A percentile compares a stretch with the other conserved stretches of the same genome.
Conservation (phyloP, 2,329 filamentous ascomycete genomes). For the Pyricularia pennisetigena region DNA sequence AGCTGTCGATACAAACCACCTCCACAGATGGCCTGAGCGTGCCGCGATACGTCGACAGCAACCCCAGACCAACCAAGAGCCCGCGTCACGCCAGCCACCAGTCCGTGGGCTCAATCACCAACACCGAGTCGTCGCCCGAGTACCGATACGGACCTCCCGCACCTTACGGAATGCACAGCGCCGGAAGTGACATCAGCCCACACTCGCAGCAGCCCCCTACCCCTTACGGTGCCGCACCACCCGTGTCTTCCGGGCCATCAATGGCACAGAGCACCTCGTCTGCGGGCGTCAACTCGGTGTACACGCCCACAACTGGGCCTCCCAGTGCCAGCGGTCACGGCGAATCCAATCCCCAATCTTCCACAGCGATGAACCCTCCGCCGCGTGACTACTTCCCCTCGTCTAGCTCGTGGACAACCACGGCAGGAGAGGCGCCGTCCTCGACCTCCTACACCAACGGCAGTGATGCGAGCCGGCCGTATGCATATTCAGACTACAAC, state of each 20-base stretch:
- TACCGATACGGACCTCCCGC: constrained; percentile 44
- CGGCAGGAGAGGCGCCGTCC: constrained; percentile 33
- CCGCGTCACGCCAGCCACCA: constrained; percentile 44
- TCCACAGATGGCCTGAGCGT: constrained; percentile 38
- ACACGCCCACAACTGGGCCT: neutral
- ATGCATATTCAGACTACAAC: constrained; percentile 41
- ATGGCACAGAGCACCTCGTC: constrained; percentile 1
- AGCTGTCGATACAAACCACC: constrained; percentile 33
- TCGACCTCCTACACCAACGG: constrained; percentile 33
- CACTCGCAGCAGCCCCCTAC: constrained; percentile 14
- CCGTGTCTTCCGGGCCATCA: neutral
- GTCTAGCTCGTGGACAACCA: constrained; percentile 39
- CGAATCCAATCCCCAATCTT: constrained; percentile 3
- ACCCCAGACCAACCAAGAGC: constrained; percentile 45
- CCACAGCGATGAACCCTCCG: constrained; percentile 16
- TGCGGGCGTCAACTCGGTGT: neutral
- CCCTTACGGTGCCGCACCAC: neutral
- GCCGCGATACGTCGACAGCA: constrained; percentile 46
- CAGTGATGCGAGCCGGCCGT: constrained; percentile 31
- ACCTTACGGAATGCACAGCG: constrained; percentile 21
- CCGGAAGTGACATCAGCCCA: constrained; percentile 25
- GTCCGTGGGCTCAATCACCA: constrained; percentile 40
- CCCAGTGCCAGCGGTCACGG: neutral
- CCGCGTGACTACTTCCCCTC: constrained; percentile 45
- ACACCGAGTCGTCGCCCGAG: constrained; percentile 39